These are phyloP conservation scores for Purpureocillium lavendulum DNA, from an alignment of 2,329 filamentous ascomycete genomes.

Conservation along the genomic window DNA sequence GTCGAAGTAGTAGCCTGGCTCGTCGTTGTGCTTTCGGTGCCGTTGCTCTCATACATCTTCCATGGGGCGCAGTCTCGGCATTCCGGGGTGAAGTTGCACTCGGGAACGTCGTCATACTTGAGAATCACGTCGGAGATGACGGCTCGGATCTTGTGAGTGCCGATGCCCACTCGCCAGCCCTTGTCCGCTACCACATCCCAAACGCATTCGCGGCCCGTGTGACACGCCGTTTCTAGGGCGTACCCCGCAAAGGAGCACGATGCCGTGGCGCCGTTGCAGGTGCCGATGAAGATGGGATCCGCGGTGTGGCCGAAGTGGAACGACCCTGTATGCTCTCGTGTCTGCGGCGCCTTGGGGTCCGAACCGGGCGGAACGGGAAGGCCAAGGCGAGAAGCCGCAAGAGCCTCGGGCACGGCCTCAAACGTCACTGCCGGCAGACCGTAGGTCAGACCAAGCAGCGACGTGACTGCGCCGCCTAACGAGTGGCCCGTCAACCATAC, in stretches of 20 bases:
- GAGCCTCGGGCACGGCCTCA: conserved; percentile 83
- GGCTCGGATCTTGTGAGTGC: conserved; percentile 80
- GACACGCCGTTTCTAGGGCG: conserved; percentile 87
- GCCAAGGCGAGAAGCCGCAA: conserved; percentile 76
- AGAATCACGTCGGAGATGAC: conserved; percentile 84
- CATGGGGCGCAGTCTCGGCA: conserved; percentile 87
- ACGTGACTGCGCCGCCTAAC: conserved; percentile 79
- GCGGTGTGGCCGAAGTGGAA: conserved; percentile 95
- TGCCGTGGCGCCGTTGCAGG: conserved; percentile 83
- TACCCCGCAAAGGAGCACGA: conserved; percentile 89
- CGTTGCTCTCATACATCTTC: conserved; percentile 94
- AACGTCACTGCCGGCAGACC: conserved; percentile 88
- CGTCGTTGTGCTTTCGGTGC: conserved; percentile 65
- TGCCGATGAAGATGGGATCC: conserved; percentile 89
- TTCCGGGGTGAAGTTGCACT: conserved; percentile 66
- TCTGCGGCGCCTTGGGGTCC: conserved; percentile 62
- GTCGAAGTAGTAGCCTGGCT: conserved; percentile 43
- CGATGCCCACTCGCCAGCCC: conserved; percentile 85
- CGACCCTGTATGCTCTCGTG: conserved; percentile 63
- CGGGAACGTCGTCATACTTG: conserved; percentile 72
- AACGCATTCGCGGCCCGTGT: conserved; percentile 77
- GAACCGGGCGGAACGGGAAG: conserved; percentile 77
- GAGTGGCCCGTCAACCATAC: conserved; percentile 92
- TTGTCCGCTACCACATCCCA: conserved; percentile 91
- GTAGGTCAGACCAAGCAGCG: conserved; percentile 85